These are phyloP conservation scores for Ceratocystis albifundus DNA, from an alignment of 2,329 filamentous ascomycete species.

Conservation along the genomic window DNA sequence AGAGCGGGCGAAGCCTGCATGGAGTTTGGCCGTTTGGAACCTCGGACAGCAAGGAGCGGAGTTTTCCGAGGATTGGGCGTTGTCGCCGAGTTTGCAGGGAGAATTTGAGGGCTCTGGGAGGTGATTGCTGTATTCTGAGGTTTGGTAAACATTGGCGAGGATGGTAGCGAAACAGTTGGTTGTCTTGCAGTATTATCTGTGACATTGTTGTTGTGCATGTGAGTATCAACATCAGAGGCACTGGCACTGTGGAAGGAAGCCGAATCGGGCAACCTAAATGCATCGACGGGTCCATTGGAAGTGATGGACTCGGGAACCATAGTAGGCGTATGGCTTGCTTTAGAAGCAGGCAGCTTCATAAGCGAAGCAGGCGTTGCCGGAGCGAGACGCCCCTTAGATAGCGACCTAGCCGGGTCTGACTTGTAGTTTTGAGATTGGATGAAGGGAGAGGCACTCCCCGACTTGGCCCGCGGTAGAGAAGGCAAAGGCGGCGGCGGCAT, in stretches of 20 bases:
- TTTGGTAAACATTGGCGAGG: constrained; percentile 38
- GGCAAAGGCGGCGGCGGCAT: constrained; percentile 46
- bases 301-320: constrained; percentile 3
- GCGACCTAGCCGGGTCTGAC: constrained; percentile 24
- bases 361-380: constrained; percentile 80
- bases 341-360: constrained; percentile 59
- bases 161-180: constrained; percentile 33
- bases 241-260: constrained; percentile 31
- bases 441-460: constrained; percentile 55
- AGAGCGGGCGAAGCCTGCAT: constrained; percentile 77
- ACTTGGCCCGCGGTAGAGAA: constrained; percentile 53
- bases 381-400: constrained; percentile 23
- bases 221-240: constrained; percentile 29
- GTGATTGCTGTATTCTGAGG: constrained; percentile 40
- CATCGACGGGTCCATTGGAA: constrained; percentile 16
- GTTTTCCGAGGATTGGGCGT: constrained; percentile 38
- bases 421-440: constrained; percentile 44
- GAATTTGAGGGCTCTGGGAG: constrained; percentile 53
- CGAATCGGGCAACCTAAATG: constrained; percentile 62
- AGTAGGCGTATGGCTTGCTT: constrained; percentile 27
- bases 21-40: constrained; percentile 56
- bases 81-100: constrained; percentile 38
- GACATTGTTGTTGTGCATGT: constrained; percentile 31
- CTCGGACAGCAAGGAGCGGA: constrained; percentile 45
- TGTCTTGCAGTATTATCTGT: constrained; percentile 22